phyloP scores from a whole-genome alignment of 2,329 filamentous ascomycete genomes.

The Colletotrichum aenigma region DNA sequence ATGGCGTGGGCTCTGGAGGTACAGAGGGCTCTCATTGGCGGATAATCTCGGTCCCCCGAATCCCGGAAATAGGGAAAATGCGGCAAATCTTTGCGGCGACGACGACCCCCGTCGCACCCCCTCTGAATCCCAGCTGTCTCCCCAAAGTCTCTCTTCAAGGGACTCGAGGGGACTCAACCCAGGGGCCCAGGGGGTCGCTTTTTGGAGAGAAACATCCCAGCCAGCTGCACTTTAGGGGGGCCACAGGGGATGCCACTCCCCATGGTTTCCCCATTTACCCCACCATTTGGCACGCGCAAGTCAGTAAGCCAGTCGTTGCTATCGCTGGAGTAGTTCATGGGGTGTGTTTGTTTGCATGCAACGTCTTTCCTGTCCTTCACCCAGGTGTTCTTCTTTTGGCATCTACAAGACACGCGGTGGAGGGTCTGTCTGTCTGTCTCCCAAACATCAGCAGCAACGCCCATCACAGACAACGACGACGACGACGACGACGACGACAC shows the following conservation, averaged over 20 bases:
- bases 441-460: not conserved
- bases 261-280: conserved; percentile 20
- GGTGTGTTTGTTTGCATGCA: not conserved
- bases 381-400: not conserved
- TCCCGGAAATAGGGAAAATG: conserved; percentile 22
- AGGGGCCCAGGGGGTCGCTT: not conserved
- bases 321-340: not conserved
- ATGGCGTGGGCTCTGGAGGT: not conserved
- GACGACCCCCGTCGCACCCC: not conserved
- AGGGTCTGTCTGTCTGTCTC: not conserved
- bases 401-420: not conserved
- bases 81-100: conserved; percentile 18
- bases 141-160: not conserved
- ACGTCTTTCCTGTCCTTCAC: not conserved
- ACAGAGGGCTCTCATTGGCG: conserved; percentile 13
- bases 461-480: not conserved
- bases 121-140: not conserved
- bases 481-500: not conserved
- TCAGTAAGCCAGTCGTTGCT: not conserved
- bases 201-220: not conserved
- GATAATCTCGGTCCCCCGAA: conserved; percentile 15
- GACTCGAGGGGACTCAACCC: not conserved
- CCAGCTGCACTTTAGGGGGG: not conserved
- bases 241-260: not conserved
- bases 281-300: conserved; percentile 15